Conservation (phyloP, 1,284 basidiomycete species). For the Phylloboletellus chloephorus region DNA sequence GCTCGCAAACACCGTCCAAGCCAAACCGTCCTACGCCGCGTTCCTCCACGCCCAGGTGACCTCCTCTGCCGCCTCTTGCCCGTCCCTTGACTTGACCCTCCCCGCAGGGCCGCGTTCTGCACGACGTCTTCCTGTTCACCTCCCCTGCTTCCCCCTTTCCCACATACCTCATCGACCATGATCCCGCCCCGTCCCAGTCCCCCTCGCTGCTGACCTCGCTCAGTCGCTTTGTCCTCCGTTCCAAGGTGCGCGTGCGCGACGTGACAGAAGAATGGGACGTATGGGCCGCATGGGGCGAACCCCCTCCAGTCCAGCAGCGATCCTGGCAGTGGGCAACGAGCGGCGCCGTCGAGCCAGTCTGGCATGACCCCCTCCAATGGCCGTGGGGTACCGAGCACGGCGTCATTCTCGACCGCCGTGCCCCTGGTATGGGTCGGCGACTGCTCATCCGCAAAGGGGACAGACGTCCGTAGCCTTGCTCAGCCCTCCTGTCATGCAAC, state of each 20-base stretch:
- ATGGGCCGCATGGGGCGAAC: conserved; percentile 75
- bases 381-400: conserved; percentile 58
- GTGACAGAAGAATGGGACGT: conserved; percentile 72
- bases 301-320: conserved; percentile 36
- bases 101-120: conserved; percentile 79
- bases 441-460: conserved; percentile 66
- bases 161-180: conserved; percentile 74
- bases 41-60: conserved; percentile 85
- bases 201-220: conserved; percentile 60
- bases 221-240: conserved; percentile 83
- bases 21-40: conserved; percentile 65
- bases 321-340: conserved; percentile 57
- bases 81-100: conserved; percentile 7
- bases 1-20: conserved; percentile 58
- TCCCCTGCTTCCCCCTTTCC: conserved; percentile 43
- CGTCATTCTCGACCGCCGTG: conserved; percentile 65
- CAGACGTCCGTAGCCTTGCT: conserved; percentile 51
- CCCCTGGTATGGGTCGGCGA: conserved; percentile 71
- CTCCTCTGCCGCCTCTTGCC: too few species aligned
- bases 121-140: conserved; percentile 85
- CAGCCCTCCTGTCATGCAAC: conserved; percentile 1
- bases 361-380: conserved; percentile 43
- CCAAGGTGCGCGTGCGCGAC: conserved; percentile 82
- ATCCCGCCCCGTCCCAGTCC: conserved; percentile 51
- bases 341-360: conserved; percentile 64